phyloP scores from a whole-genome alignment of 768 basidiomycete species.

The Phaeotremella skinneri region DNA sequence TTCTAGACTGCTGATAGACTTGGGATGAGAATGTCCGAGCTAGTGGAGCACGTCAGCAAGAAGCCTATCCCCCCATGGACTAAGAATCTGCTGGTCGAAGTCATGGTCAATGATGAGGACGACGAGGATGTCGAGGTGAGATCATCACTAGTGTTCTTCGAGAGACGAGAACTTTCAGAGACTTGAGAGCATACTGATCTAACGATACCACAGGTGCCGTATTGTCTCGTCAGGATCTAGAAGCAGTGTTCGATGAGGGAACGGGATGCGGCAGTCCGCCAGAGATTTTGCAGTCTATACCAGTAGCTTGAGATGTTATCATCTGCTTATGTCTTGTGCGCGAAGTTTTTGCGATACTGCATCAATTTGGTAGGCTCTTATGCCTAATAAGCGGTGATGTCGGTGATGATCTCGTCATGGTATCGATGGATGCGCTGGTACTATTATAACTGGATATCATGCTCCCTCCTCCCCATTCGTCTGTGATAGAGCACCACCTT shows the following conservation, averaged over 20 bases:
- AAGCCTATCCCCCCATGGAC: constrained; percentile 80
- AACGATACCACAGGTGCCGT: constrained; percentile 31
- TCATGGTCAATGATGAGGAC: constrained; percentile 88
- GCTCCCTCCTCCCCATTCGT: constrained; percentile 12
- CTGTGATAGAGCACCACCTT: constrained; percentile 57
- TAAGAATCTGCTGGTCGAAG: constrained; percentile 83
- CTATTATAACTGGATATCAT: background rate
- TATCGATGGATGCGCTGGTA: background rate
- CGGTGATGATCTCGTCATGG: background rate
- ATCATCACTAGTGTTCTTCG: background rate
- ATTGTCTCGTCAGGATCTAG: constrained; percentile 37
- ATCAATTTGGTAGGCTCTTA: too few species aligned
- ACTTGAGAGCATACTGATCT: too few species aligned
- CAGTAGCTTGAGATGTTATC: background rate
- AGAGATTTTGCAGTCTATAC: background rate
- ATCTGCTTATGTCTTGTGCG: background rate
- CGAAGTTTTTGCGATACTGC: too few species aligned
- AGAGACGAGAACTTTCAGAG: background rate
- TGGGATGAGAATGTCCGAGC: constrained; percentile 81
- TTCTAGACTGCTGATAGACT: constrained; percentile 78
- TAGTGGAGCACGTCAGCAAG: constrained; percentile 92
- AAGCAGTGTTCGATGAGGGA: background rate
- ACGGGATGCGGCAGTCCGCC: constrained; percentile 18
- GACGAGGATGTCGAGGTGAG: constrained; percentile 90
- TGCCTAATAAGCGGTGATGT: too few species aligned